Percentiles rank a stretch among this genome's conserved stretches.
Evolutionary conservation across 225 moss, liverwort and hornwort genomes (phyloP).

Genomic region (Straminergon stramineum): DNA sequence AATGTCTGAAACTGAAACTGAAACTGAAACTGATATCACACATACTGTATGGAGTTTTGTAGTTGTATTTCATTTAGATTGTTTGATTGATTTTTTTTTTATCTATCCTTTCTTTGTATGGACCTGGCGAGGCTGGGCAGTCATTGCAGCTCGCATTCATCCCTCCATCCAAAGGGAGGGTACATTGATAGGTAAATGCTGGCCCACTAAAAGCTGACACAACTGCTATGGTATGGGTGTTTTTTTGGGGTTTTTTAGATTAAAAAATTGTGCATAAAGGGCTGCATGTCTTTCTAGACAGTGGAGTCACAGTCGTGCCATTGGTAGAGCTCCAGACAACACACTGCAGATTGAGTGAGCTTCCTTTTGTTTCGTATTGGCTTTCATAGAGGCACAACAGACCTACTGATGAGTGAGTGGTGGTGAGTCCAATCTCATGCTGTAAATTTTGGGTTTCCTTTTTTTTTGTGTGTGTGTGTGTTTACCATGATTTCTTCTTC

Average conservation of each 20-base stretch:
- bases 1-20: neutral
- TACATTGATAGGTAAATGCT: neutral
- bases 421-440: neutral
- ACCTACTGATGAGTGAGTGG: neutral
- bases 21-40: neutral
- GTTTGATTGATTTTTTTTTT: neutral
- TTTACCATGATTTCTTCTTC: neutral
- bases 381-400: neutral
- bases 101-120: neutral
- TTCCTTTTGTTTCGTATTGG: too few relatives aligned
- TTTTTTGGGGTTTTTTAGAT: neutral
- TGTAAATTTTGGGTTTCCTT: neutral
- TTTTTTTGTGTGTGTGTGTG: too few relatives aligned
- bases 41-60: neutral
- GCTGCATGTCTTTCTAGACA: neutral
- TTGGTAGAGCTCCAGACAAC: neutral
- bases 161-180: neutral
- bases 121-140: accelerated
- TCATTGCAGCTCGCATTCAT: neutral
- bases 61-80: neutral
- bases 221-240: neutral
- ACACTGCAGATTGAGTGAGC: neutral
- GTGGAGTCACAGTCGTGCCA: slow-evolving; percentile 4
- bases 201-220: neutral
- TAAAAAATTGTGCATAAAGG: neutral